Conservation (phyloP, 768 basidiomycete genomes). For the Cyathus striatus region DNA sequence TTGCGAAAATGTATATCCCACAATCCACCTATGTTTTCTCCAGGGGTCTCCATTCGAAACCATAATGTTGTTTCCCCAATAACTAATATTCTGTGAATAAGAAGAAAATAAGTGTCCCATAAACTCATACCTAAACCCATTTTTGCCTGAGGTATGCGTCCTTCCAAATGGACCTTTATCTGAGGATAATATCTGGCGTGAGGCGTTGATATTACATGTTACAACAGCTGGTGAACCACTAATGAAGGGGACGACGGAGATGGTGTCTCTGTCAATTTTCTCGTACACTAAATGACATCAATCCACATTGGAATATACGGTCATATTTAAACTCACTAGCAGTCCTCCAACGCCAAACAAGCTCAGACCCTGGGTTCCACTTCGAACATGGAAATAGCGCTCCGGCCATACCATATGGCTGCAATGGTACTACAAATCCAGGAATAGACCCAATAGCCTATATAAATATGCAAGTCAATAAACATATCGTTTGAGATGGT, state of each 20-base stretch:
- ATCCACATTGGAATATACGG: too few relatives aligned
- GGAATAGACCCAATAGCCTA: too few relatives aligned
- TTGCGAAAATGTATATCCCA: neutral
- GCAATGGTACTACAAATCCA: too few relatives aligned
- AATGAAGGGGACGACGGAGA: neutral
- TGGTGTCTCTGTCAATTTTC: neutral
- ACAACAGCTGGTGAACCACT: neutral
- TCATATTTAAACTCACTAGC: neutral
- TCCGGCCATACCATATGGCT: too few relatives aligned
- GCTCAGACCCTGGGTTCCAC: neutral
- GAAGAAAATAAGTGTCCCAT: neutral
- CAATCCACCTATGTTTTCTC: neutral
- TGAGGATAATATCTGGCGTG: too few relatives aligned
- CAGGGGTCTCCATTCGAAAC: neutral
- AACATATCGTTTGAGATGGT: too few relatives aligned
- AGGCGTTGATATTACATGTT: neutral
- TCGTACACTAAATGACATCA: neutral
- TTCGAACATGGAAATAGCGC: neutral
- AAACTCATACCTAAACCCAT: neutral
- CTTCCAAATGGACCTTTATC: neutral
- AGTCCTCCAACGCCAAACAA: neutral
- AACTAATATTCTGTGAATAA: neutral
- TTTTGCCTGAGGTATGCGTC: neutral
- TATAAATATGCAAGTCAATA: too few relatives aligned
- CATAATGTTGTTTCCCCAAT: neutral